Evolutionary conservation across 2,329 filamentous ascomycete genomes (phyloP).

Genomic region (Periconia digitata): DNA sequence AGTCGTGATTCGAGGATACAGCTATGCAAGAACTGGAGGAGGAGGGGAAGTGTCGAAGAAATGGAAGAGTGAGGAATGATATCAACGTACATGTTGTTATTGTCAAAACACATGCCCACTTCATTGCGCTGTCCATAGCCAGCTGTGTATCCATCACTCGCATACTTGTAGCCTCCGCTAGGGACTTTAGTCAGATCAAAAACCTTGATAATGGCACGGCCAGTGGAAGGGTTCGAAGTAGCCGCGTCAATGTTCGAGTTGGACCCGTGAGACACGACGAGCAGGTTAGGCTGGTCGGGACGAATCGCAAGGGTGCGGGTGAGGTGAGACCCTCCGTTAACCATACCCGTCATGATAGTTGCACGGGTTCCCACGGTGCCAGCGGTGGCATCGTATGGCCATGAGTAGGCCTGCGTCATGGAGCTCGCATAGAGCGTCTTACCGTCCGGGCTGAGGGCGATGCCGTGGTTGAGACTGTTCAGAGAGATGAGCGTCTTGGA

Average conservation of each 20-base stretch:
- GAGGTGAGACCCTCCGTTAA: slow-evolving; percentile 57
- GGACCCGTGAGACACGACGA: slow-evolving; percentile 68
- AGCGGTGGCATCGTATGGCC: slow-evolving; percentile 61
- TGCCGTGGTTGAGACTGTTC: slow-evolving; percentile 53
- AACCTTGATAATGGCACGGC: slow-evolving; percentile 66
- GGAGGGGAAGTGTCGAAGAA: background rate
- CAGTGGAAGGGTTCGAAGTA: slow-evolving; percentile 54
- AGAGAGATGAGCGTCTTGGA: slow-evolving; percentile 35
- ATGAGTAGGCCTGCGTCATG: slow-evolving; percentile 60
- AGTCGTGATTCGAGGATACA: no score
- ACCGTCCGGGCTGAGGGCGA: slow-evolving; percentile 50
- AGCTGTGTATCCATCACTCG: slow-evolving; percentile 52
- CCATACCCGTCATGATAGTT: slow-evolving; percentile 63
- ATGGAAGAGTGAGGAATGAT: slow-evolving; percentile 11
- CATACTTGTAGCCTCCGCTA: slow-evolving; percentile 48
- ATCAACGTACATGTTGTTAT: slow-evolving; percentile 54
- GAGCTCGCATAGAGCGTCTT: slow-evolving; percentile 58
- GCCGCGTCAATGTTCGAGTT: slow-evolving; percentile 61
- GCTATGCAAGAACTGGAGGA: no score
- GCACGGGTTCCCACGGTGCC: slow-evolving; percentile 52
- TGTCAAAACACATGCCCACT: slow-evolving; percentile 58
- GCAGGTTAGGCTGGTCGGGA: slow-evolving; percentile 53
- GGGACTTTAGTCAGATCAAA: slow-evolving; percentile 52
- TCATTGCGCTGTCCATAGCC: slow-evolving; percentile 73
- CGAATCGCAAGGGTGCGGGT: slow-evolving; percentile 68